Percentiles rank a stretch among this genome's conserved stretches.
Evolutionary conservation across 495 filamentous ascomycete species (phyloP).

Genomic region (Neurospora africana): DNA sequence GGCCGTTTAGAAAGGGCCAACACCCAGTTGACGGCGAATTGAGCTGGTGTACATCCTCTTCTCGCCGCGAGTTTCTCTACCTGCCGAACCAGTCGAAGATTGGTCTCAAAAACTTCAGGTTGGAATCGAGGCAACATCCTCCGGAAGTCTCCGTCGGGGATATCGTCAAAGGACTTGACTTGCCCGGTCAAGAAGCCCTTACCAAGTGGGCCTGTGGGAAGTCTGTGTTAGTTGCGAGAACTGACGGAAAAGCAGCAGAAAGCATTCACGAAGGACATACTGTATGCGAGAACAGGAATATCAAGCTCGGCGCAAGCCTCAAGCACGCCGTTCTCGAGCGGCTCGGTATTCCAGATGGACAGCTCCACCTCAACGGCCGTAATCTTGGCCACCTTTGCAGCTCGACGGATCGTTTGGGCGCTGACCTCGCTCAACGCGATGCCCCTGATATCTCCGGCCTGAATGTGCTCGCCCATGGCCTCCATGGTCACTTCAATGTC

Average conservation of each 20-base stretch:
- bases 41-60: conserved; percentile 61
- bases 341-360: conserved; percentile 55
- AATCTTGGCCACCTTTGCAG: conserved; percentile 59
- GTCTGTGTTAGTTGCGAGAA: conserved; percentile 4
- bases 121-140: conserved; percentile 53
- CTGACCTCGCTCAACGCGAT: conserved; percentile 66
- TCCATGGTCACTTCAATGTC: conserved; percentile 39
- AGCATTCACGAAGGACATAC: conserved; percentile 32
- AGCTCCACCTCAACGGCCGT: conserved; percentile 74
- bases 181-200: conserved; percentile 46
- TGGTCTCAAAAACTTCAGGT: conserved; percentile 58
- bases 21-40: conserved; percentile 72
- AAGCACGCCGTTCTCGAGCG: conserved; percentile 64
- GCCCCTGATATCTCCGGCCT: conserved; percentile 66
- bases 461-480: conserved; percentile 48
- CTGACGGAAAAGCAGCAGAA: neutral
- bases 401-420: conserved; percentile 63
- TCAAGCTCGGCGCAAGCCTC: conserved; percentile 58
- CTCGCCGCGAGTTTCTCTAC: conserved; percentile 54
- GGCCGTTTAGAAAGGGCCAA: conserved; percentile 39
- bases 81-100: conserved; percentile 60
- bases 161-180: conserved; percentile 49
- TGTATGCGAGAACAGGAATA: conserved; percentile 61
- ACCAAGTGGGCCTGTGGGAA: conserved; percentile 9
- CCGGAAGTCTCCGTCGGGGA: conserved; percentile 52